Evolutionary conservation across 2,329 filamentous ascomycete species (phyloP), one percentile per base, ranked within the genome.

Genomic region (Aureobasidium lini): DNA sequence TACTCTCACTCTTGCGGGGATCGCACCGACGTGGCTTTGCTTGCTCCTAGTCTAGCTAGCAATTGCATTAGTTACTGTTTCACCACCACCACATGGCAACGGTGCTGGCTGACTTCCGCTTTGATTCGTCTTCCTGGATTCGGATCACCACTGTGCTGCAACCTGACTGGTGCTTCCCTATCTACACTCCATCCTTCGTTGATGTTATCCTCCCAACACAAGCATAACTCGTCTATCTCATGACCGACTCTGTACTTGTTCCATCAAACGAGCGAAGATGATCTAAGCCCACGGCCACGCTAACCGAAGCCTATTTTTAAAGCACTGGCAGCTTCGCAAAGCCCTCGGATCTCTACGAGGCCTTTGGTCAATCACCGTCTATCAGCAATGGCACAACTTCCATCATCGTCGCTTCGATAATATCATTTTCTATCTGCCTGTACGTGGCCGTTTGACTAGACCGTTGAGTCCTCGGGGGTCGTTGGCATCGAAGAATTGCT

Each of bases 1-100:
- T 47, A 18, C 50, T 34, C 42, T 10, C 11, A 39, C 23, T 39
- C 37, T 48, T 57, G 54, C 54, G 54, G 42, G 43, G 54, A 57
- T 32, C 31, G 54, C 15, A 32, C 43, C 39, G 42, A 32, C 43
- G 57, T 59, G 57, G 57, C 57, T 59, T 53, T 59, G 57, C 57
- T 53, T 59, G 39, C 57, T 53, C 47, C 34, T 57, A 48, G 54
- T 28, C 46, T 48, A 43, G 34, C 39, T 59, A 59, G 47, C 47
- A 18, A 44, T 40, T 59, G 56, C 56, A 59, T 59, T 59, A 59
- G 56, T 59, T 59, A 59, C 56, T 50, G 36, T 48, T 59, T 59
- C 46, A 56, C 40, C 52, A 46, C 40, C 49, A 53, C 49, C 52
- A 56, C 52, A 56, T 56, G 52, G 52, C 39, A 56, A 56, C 52